Evolutionary conservation across 2,329 filamentous ascomycete species (phyloP).

Genomic region (Cladophialophora psammophila): DNA sequence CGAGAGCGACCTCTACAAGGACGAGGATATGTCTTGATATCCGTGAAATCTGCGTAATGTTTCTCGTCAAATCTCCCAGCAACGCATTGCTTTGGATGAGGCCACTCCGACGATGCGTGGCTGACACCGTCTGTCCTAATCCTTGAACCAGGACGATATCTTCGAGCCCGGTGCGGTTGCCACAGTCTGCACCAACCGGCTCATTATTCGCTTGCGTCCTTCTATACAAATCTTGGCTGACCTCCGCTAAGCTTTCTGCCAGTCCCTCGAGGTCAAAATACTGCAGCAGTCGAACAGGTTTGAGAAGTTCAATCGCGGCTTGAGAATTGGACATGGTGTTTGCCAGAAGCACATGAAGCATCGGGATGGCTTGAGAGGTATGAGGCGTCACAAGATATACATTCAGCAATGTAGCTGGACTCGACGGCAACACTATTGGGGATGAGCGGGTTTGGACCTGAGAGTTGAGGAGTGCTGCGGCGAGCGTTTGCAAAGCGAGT

Average conservation of each 20-base stretch:
- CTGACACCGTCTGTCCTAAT: conserved; percentile 18
- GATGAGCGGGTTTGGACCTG: background rate
- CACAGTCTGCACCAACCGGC: background rate
- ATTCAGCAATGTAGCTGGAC: background rate
- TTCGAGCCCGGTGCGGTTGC: background rate
- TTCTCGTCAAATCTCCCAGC: conserved; percentile 24
- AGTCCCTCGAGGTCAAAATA: conserved; percentile 37
- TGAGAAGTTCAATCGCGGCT: conserved; percentile 33
- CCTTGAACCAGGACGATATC: conserved; percentile 35
- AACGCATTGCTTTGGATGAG: conserved; percentile 34
- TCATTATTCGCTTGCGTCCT: background rate
- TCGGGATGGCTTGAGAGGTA: conserved; percentile 28
- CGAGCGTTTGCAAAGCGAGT: conserved; percentile 20
- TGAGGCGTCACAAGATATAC: conserved; percentile 30
- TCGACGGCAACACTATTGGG: background rate
- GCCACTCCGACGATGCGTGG: conserved; percentile 32
- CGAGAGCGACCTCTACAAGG: conserved; percentile 25
- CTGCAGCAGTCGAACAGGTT: conserved; percentile 32
- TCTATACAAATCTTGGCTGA: conserved; percentile 27
- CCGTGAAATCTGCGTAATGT: conserved; percentile 29
- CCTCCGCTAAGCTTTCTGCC: conserved; percentile 30
- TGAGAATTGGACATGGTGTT: conserved; percentile 17
- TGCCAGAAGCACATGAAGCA: conserved; percentile 27
- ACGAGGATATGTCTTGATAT: conserved; percentile 20
- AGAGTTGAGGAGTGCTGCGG: conserved; percentile 20